phyloP scores from a whole-genome alignment of 2,329 filamentous ascomycete species.

The Chaetothyriales sp. region DNA sequence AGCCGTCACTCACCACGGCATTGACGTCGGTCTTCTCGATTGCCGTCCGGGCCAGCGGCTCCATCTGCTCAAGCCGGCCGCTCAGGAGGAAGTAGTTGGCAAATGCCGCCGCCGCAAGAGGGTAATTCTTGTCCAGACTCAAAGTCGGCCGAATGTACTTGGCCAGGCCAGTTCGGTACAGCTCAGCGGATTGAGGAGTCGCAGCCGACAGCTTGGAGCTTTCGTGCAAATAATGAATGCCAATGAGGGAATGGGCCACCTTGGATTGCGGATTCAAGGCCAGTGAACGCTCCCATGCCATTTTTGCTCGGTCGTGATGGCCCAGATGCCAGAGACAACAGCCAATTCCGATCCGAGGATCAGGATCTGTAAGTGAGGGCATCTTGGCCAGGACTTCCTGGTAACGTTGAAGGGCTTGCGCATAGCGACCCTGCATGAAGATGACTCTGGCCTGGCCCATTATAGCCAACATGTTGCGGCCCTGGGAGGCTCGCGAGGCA shows the following conservation, averaged over 20 bases:
- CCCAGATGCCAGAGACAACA: constrained; percentile 96
- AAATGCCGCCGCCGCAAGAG: constrained; percentile 80
- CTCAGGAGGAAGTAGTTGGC: constrained; percentile 76
- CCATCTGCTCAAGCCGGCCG: constrained; percentile 66
- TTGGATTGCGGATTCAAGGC: constrained; percentile 63
- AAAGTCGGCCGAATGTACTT: constrained; percentile 88
- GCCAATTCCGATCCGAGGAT: constrained; percentile 89
- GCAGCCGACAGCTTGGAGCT: constrained; percentile 70
- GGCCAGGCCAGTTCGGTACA: constrained; percentile 89
- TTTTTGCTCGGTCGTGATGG: constrained; percentile 80
- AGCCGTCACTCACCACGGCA: constrained; percentile 90
- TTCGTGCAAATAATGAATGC: constrained; percentile 74
- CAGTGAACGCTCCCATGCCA: constrained; percentile 75
- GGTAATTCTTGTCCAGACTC: constrained; percentile 81
- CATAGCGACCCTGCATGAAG: constrained; percentile 74
- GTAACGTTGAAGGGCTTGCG: constrained; percentile 68
- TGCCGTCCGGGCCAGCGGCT: constrained; percentile 75
- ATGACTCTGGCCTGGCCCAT: constrained; percentile 77
- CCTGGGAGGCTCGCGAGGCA: constrained; percentile 66
- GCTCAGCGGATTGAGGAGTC: constrained; percentile 64
- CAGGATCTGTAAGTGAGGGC: constrained; percentile 77
- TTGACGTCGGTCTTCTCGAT: constrained; percentile 95
- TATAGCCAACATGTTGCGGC: constrained; percentile 79
- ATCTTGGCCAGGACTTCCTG: constrained; percentile 76
- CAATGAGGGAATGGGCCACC: constrained; percentile 76